Evolutionary conservation across 257 asterid species (phyloP).

Genomic region (Gentiana dahurica): DNA sequence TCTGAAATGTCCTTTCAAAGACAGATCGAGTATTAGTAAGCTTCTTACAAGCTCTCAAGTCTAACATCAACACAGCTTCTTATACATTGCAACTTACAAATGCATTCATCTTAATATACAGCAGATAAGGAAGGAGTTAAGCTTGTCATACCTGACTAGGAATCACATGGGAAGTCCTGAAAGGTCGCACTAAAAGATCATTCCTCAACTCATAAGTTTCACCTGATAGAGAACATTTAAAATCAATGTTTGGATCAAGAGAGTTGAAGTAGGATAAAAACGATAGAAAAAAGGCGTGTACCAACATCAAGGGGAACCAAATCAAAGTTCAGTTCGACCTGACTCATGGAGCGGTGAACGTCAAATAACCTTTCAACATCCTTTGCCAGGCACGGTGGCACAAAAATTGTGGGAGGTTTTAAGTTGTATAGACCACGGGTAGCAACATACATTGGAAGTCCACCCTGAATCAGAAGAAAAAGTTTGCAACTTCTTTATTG

Average conservation of each 20-base stretch:
- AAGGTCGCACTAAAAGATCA: constrained; percentile 84
- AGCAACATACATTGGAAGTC: constrained; percentile 94
- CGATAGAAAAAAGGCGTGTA: constrained; percentile 17
- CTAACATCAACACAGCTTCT: background rate
- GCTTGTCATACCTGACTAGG: constrained; percentile 60
- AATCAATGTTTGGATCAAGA: constrained; percentile 7
- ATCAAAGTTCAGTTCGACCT: constrained; percentile 66
- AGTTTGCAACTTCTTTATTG: background rate
- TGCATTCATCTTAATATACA: background rate
- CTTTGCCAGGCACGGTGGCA: constrained; percentile 76
- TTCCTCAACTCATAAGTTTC: constrained; percentile 98
- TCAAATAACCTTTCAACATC: constrained; percentile 71
- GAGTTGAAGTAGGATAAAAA: constrained; percentile 7
- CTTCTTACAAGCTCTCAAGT: background rate
- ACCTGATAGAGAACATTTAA: constrained; percentile 34
- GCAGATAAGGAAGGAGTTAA: background rate
- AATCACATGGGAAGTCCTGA: constrained; percentile 83
- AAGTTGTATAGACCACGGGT: constrained; percentile 85
- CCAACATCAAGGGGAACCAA: constrained; percentile 88
- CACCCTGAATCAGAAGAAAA: constrained; percentile 58
- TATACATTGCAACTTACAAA: background rate
- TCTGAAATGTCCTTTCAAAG: background rate
- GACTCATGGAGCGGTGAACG: constrained; percentile 76
- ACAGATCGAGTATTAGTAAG: background rate
- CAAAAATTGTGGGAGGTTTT: constrained; percentile 84